These are phyloP conservation scores for Tolypocladium album DNA, from an alignment of 2,329 filamentous ascomycete genomes.

Conservation along the genomic window DNA sequence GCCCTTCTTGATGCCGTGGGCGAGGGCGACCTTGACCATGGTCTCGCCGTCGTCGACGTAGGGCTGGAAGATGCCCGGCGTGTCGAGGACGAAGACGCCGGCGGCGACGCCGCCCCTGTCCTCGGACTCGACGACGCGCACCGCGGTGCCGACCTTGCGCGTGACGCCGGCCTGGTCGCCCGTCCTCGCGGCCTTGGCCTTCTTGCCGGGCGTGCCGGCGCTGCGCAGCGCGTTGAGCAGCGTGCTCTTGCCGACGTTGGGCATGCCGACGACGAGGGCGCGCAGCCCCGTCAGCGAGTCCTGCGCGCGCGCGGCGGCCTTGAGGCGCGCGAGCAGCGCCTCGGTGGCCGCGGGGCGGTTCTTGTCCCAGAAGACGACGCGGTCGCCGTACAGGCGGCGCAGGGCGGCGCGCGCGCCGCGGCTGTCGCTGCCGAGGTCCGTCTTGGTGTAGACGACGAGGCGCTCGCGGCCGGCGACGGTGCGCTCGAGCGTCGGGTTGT, in stretches of 20 bases:
- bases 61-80: conserved; percentile 89
- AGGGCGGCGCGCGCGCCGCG: conserved; percentile 15
- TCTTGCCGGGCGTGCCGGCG: conserved; percentile 40
- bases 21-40: conserved; percentile 93
- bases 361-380: conserved; percentile 34
- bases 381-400: conserved; percentile 21
- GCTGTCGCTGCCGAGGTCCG: conserved; percentile 52
- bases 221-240: conserved; percentile 79
- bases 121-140: conserved; percentile 54
- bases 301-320: conserved; percentile 16
- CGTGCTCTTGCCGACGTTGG: conserved; percentile 92
- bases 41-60: conserved; percentile 75
- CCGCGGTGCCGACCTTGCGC: conserved; percentile 68
- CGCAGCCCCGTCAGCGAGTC: conserved; percentile 69
- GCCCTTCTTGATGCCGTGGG: conserved; percentile 82
- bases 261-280: conserved; percentile 89
- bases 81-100: conserved; percentile 80
- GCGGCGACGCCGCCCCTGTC: conserved; percentile 34
- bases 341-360: conserved; percentile 19
- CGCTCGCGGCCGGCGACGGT: conserved; percentile 62
- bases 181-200: conserved; percentile 62
- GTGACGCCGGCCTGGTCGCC: conserved; percentile 86
- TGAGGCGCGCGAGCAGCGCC: conserved; percentile 26
- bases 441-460: conserved; percentile 84
- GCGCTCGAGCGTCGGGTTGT: conserved; percentile 82